A percentile compares a stretch with the other conserved stretches of the same genome.
phyloP scores from a whole-genome alignment of 2,329 filamentous ascomycete species.

The Leptographium radiaticola region DNA sequence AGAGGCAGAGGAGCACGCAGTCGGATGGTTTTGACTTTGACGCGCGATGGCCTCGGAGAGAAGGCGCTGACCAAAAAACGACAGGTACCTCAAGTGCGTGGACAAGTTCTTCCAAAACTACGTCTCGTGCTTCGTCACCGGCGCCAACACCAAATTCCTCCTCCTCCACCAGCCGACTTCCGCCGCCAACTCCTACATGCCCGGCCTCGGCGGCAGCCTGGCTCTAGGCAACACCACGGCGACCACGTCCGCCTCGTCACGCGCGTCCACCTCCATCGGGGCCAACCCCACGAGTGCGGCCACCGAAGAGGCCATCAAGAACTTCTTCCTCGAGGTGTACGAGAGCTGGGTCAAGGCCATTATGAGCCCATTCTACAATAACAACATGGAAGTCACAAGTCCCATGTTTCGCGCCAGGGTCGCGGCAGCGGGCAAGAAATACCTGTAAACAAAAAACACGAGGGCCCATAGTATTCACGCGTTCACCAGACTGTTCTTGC shows the following conservation, averaged over 20 bases:
- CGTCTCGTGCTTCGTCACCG: slow-evolving; percentile 89
- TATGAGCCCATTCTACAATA: slow-evolving; percentile 91
- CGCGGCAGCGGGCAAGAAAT: slow-evolving; percentile 81
- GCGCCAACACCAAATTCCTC: slow-evolving; percentile 84
- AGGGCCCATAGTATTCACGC: neutral
- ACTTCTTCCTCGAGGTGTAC: slow-evolving; percentile 92
- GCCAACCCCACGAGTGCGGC: slow-evolving; percentile 79
- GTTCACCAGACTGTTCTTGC: neutral
- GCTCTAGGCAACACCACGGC: slow-evolving; percentile 9
- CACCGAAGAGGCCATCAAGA: slow-evolving; percentile 88
- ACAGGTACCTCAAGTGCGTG: slow-evolving; percentile 87
- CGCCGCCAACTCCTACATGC: slow-evolving; percentile 7
- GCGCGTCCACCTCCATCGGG: slow-evolving; percentile 57
- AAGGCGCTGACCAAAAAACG: neutral
- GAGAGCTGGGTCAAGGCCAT: slow-evolving; percentile 94
- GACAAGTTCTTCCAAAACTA: slow-evolving; percentile 96
- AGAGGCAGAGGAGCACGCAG: neutral
- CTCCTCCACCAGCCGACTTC: slow-evolving; percentile 68
- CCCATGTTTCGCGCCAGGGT: slow-evolving; percentile 76
- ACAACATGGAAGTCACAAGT: slow-evolving; percentile 75
- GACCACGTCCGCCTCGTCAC: slow-evolving; percentile 25
- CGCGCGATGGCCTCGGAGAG: neutral
- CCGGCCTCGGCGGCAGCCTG: slow-evolving; percentile 12
- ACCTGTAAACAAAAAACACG: slow-evolving; percentile 40
- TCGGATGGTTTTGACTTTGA: neutral